These are phyloP conservation scores for Entomortierella chlamydospora DNA, from an alignment of 192 early-diverging fungal species.

Conservation along the genomic window DNA sequence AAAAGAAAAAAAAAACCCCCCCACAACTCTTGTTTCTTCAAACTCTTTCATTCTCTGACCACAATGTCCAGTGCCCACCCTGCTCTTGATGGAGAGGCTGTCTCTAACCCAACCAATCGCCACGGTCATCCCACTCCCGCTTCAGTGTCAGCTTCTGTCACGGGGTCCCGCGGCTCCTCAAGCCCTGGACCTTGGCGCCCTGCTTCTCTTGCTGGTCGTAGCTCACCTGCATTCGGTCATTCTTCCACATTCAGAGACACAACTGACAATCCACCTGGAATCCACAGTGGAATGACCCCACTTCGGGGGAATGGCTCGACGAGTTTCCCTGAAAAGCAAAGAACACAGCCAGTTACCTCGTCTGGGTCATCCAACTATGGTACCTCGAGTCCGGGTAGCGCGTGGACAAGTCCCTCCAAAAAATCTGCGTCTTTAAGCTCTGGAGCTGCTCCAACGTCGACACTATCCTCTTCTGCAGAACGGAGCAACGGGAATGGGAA, in stretches of 20 bases:
- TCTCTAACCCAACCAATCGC: background rate
- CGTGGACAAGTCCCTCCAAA: conserved; percentile 1
- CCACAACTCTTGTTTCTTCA: too few species aligned
- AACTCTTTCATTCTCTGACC: background rate
- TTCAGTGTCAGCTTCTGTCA: background rate
- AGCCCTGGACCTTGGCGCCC: conserved; percentile 37
- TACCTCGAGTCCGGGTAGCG: conserved; percentile 1
- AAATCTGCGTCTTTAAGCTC: background rate
- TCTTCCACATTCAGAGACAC: conserved; percentile 16
- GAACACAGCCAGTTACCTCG: conserved; percentile 3
- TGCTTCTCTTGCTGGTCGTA: conserved; percentile 32
- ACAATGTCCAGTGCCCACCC: background rate
- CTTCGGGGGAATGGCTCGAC: background rate
- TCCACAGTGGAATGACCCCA: conserved; percentile 9
- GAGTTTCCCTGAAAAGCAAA: background rate
- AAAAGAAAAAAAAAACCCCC: too few species aligned
- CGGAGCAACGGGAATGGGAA: background rate
- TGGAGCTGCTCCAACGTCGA: background rate
- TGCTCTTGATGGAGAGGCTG: background rate
- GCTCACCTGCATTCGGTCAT: conserved; percentile 29
- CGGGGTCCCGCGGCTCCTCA: background rate
- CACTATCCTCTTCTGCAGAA: background rate
- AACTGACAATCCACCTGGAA: background rate
- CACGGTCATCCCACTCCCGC: background rate
- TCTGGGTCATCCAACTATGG: background rate